Evolutionary conservation across 805 yeast genomes (phyloP).

Genomic region (Pichia gijzeniarum): DNA sequence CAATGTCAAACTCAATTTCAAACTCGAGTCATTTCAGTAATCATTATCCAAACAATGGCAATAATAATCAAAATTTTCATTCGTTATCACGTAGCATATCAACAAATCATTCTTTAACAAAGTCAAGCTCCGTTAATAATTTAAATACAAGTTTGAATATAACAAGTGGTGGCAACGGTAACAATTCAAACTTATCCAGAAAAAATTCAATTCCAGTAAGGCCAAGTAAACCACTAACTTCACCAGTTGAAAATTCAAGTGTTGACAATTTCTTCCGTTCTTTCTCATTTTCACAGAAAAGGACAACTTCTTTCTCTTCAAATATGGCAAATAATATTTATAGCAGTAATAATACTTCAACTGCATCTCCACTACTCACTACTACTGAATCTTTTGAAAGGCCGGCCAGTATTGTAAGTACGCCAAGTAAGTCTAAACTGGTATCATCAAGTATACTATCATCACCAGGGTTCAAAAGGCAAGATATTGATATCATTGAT

Average conservation of each 20-base stretch:
- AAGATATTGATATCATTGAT: constrained; percentile 6
- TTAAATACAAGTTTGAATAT: not conserved
- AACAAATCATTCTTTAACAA: not conserved
- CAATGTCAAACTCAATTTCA: not conserved
- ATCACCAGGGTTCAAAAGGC: not conserved
- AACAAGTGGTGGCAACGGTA: not conserved
- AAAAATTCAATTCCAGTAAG: constrained; percentile 31
- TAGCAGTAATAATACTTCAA: not conserved
- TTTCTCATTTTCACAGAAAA: constrained; percentile 28
- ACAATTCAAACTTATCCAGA: constrained; percentile 5
- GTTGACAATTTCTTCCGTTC: constrained; percentile 32
- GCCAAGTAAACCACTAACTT: constrained; percentile 43
- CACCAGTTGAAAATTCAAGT: constrained; percentile 34
- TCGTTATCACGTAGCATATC: constrained; percentile 8
- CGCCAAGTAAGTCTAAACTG: not conserved
- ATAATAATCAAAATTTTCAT: not conserved
- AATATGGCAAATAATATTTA: not conserved
- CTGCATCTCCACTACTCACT: not conserved
- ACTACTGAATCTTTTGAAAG: not conserved
- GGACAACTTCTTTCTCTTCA: constrained; percentile 18
- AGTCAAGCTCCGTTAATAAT: not conserved
- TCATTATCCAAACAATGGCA: not conserved
- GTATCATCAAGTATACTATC: not conserved
- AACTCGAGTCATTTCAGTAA: not conserved
- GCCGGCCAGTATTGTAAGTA: constrained; percentile 2